Base-by-base conservation (phyloP, 257 asterid genomes). In the Plantago ovata region DNA sequence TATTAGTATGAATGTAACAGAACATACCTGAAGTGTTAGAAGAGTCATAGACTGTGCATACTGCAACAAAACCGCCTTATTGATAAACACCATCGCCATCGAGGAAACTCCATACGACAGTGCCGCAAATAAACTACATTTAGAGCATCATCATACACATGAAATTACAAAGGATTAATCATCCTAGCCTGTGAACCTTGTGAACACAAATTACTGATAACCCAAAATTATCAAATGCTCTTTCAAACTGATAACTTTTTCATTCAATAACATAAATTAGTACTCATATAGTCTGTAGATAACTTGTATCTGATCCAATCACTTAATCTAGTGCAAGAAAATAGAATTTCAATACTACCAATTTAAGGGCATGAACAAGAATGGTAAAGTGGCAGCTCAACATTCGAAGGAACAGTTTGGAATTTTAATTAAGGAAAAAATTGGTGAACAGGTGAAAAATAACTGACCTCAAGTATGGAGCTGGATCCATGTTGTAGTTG, bases 51-150 rank as follows among this genome's bases (percentile, higher is more conserved):
- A 84, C 56, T 87, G 72, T 0, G 91, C 66, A 73, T 88, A 89
- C 66, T 85, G 95, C 95, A 93, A 88, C 15, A 93, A 63, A 75
- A 93, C 91, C 13, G 98, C 97, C 81, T 93, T 89, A 68, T 93
- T 89, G 78, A 93, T 89, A 68, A 93, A 92, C 58, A 89, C 97
- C 98, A 93, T 93, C 9, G 86, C 94, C 98, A 93, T 93, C 9
- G 97, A 93, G 36, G 96, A 67, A 69, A 79, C 46, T 60, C 98
- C 98, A 79, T 86, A 93, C 0, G 97, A 80, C 32, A 86, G 12
- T 33, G 97, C 98, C 13, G 96, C 73, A 20, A 71, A 43, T 73
- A 86, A 77, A 67, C 98, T 93, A 75, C 76, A 63, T 68, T 50
- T 47, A n/a, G 53, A n/a, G n/a, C n/a, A n/a, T n/a, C 51, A 42